Evolutionary conservation across 106 monocot genomes (phyloP).

Genomic region (Phalaenopsis equestris): DNA sequence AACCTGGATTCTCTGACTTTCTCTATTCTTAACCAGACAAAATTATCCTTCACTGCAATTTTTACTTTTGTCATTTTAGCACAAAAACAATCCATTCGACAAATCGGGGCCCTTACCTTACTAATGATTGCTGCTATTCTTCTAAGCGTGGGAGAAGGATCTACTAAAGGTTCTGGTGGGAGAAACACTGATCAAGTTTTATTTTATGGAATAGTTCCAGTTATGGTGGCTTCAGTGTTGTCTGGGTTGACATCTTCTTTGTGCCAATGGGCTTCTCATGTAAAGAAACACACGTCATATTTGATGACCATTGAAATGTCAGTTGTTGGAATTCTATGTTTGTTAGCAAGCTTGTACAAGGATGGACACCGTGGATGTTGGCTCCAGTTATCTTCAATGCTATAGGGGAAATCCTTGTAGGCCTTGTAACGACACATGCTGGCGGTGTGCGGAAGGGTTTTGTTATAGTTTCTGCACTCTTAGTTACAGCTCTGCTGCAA

Average conservation of each 20-base stretch:
- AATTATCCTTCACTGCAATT: slow-evolving; percentile 82
- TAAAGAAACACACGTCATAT: slow-evolving; percentile 91
- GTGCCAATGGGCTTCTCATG: slow-evolving; percentile 99
- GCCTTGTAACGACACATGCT: slow-evolving; percentile 80
- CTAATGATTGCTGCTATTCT: slow-evolving; percentile 81
- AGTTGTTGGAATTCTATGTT: slow-evolving; percentile 72
- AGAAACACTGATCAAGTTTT: slow-evolving; percentile 48
- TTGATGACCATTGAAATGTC: slow-evolving; percentile 99
- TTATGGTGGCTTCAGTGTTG: slow-evolving; percentile 88
- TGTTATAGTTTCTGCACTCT: slow-evolving; percentile 84
- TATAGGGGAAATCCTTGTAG: slow-evolving; percentile 87
- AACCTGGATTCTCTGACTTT: slow-evolving; percentile 94
- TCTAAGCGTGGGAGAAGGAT: slow-evolving; percentile 84
- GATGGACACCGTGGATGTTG: slow-evolving; percentile 80
- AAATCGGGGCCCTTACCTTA: slow-evolving; percentile 72
- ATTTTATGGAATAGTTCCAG: slow-evolving; percentile 80
- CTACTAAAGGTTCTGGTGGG: slow-evolving; percentile 42
- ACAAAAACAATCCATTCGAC: slow-evolving; percentile 81
- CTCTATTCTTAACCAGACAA: slow-evolving; percentile 98
- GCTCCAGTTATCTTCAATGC: slow-evolving; percentile 83
- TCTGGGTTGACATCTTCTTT: slow-evolving; percentile 93
- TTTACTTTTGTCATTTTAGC: slow-evolving; percentile 83
- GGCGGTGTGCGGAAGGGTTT: slow-evolving; percentile 96
- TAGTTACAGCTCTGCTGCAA: slow-evolving; percentile 88
- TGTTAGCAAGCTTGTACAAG: slow-evolving; percentile 79